These are phyloP conservation scores for Plantago major DNA, from an alignment of 257 asterid species.

Conservation along the genomic window DNA sequence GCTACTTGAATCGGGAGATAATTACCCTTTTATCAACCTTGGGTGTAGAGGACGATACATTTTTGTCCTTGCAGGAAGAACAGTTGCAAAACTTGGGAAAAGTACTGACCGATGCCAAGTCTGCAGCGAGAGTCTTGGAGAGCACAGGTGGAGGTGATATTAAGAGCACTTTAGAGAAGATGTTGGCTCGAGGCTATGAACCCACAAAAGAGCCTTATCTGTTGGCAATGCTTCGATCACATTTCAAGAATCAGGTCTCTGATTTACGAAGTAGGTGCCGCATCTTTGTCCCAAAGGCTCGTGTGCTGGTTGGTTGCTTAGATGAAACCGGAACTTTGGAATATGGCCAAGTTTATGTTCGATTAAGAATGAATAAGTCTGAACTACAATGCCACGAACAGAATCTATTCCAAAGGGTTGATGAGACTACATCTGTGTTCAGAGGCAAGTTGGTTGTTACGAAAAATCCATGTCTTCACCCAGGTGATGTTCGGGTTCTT, in stretches of 20 bases:
- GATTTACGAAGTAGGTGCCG: constrained; percentile 78
- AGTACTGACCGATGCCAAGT: constrained; percentile 51
- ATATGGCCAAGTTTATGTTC: constrained; percentile 79
- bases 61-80: constrained; percentile 56
- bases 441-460: constrained; percentile 83
- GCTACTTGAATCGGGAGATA: constrained; percentile 87
- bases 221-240: constrained; percentile 61
- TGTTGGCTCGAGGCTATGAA: constrained; percentile 65
- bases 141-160: constrained; percentile 65
- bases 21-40: constrained; percentile 66
- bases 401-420: constrained; percentile 44
- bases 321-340: constrained; percentile 74
- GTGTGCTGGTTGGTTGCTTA: constrained; percentile 71
- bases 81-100: constrained; percentile 50
- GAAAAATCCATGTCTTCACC: constrained; percentile 95
- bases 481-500: constrained; percentile 88
- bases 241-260: constrained; percentile 65
- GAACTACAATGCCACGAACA: constrained; percentile 46
- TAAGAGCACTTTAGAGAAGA: constrained; percentile 48
- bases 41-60: constrained; percentile 60
- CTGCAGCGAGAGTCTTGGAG: constrained; percentile 63
- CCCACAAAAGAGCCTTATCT: constrained; percentile 77
- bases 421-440: constrained; percentile 52
- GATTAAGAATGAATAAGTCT: constrained; percentile 54
- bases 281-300: constrained; percentile 77